These are phyloP conservation scores for Mimosa pudica DNA, from an alignment of 306 rosid genomes.

Conservation along the genomic window DNA sequence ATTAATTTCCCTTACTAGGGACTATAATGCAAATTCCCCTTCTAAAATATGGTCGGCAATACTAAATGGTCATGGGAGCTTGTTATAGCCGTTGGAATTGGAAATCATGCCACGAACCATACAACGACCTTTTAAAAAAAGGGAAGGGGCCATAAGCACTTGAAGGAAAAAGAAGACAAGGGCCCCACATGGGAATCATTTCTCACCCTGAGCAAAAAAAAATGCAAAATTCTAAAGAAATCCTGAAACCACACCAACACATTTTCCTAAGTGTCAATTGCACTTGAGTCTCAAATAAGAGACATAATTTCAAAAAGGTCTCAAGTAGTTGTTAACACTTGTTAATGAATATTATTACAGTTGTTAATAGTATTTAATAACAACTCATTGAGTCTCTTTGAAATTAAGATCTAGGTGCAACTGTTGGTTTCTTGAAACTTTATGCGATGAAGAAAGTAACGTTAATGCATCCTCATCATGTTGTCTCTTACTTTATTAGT, in stretches of 20 bases:
- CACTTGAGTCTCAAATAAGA: too few relatives aligned
- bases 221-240: neutral
- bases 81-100: conserved; percentile 45
- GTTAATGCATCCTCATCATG: conserved; percentile 24
- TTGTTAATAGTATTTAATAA: too few relatives aligned
- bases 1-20: too few relatives aligned
- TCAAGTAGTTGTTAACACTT: too few relatives aligned
- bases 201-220: conserved; percentile 6
- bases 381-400: too few relatives aligned
- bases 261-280: too few relatives aligned
- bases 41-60: conserved; percentile 39
- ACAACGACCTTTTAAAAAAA: conserved; percentile 41
- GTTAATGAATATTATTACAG: too few relatives aligned
- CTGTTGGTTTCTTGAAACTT: too few relatives aligned
- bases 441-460: too few relatives aligned
- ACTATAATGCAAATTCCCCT: too few relatives aligned
- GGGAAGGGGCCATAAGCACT: neutral
- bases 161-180: conserved; percentile 21
- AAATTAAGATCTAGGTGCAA: too few relatives aligned
- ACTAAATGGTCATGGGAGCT: neutral
- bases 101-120: conserved; percentile 11
- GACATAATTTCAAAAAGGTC: too few relatives aligned
- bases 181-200: conserved; percentile 35
- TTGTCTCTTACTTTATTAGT: conserved; percentile 30
- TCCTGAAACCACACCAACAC: neutral